Conservation (phyloP, 2,329 filamentous ascomycete genomes). For the Pseudofabraea citricarpa region DNA sequence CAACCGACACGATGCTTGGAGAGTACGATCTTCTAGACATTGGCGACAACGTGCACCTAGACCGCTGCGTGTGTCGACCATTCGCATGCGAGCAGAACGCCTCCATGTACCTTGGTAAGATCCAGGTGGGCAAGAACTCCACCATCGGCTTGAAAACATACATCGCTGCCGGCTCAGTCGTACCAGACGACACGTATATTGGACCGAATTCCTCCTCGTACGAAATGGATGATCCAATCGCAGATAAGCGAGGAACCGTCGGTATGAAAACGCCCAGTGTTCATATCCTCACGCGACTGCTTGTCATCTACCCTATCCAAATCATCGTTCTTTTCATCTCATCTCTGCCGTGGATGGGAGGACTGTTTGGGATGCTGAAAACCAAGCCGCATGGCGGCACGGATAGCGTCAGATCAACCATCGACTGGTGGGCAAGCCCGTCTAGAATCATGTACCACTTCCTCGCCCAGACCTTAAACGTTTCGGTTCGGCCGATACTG, state of each 20-base stretch:
- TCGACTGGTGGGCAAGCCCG: conserved; percentile 44
- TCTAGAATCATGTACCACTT: conserved; percentile 45
- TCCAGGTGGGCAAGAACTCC: conserved; percentile 42
- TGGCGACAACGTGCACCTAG: conserved; percentile 41
- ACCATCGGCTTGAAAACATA: conserved; percentile 44
- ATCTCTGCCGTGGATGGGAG: conserved; percentile 39
- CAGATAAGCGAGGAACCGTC: conserved; percentile 41
- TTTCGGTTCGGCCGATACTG: conserved; percentile 6
- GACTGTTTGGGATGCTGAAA: conserved; percentile 40
- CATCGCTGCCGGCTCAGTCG: conserved; percentile 42
- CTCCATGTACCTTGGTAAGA: conserved; percentile 49
- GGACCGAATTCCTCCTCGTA: conserved; percentile 54
- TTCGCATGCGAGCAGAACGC: conserved; percentile 52
- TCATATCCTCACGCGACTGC: conserved; percentile 38
- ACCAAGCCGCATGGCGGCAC: conserved; percentile 27
- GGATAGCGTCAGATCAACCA: conserved; percentile 35
- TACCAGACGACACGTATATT: conserved; percentile 46
- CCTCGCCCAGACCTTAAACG: conserved; percentile 37
- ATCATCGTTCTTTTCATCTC: conserved; percentile 36
- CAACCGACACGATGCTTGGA: conserved; percentile 37
- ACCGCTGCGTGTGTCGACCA: conserved; percentile 43
- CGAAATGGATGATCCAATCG: conserved; percentile 43
- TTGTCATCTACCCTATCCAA: conserved; percentile 39
- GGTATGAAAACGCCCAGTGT: conserved; percentile 29
- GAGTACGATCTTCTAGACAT: conserved; percentile 55